Evolutionary conservation across 192 early-diverging fungal genomes (phyloP), one percentile per base, ranked within the genome.

Genomic region (Coemansia sp.): DNA sequence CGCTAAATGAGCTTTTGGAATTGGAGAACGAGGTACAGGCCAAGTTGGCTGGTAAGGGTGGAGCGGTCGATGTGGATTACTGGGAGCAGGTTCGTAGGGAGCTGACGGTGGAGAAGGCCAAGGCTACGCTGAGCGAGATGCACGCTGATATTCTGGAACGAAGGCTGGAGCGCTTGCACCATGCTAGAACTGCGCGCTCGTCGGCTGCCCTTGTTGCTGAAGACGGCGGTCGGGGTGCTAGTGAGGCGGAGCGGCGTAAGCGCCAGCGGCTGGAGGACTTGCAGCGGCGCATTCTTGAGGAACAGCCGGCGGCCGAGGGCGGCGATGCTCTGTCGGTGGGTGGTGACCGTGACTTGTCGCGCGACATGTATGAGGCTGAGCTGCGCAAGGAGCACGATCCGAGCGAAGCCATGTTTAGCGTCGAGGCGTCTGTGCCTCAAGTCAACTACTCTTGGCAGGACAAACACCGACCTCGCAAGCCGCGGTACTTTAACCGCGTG

Each of bases 401-500:
- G 22, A 86, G 92, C 75, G 93, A 95, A 69, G 88, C 88, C 3
- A 76, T 89, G 11, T 97, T 95, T 50, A 91, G 87, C 61, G 86
- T 92, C 32, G 90, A 91, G 68, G 91, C 89, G 4, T 75, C 85
- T n/a, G 69, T 90, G 58, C 74, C 87, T 5, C 16, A 65, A 12
- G 62, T 63, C 78, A 86, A 85, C 3, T 93, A 94, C 68, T 69
- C 86, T 64, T 93, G 93, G 92, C 89, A 93, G 77, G 94, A 97
- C 79, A 96, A 97, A 77, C 96, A 99, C 74, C 83, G 95, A 32
- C 96, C 96, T 32, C 87, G 96, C 37, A 97, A 96, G 73, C 96
- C 97, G 22, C 86, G 93, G 63, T 99, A 92, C 84, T 93, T 96
- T 65, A 99, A 99, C 85, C 90, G 95, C 49, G 95, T 99, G 27